These are phyloP conservation scores for Penicillium argentinense DNA, from an alignment of 495 filamentous ascomycete species.

Conservation along the genomic window DNA sequence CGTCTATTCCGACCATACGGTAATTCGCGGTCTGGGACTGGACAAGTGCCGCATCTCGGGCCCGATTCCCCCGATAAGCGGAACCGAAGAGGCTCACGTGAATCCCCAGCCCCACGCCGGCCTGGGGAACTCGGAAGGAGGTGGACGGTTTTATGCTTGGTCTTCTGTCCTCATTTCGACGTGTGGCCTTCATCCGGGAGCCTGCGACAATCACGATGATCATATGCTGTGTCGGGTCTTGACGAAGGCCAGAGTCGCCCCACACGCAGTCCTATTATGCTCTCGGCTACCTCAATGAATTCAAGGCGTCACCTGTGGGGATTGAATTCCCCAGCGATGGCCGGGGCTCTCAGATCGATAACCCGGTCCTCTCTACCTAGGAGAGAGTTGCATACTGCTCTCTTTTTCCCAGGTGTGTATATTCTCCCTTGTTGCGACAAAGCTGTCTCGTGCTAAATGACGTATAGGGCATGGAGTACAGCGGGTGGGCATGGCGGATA, in stretches of 20 bases:
- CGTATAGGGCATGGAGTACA: slow-evolving; percentile 87
- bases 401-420: slow-evolving; percentile 78
- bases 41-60: slow-evolving; percentile 3
- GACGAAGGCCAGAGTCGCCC: slow-evolving; percentile 16
- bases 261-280: slow-evolving; percentile 19
- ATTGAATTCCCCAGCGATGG: slow-evolving; percentile 1
- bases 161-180: background rate
- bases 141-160: slow-evolving; percentile 6
- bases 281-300: slow-evolving; percentile 8
- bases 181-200: background rate
- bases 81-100: slow-evolving; percentile 19
- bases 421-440: background rate
- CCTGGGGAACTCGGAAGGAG: background rate
- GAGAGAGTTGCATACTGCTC: slow-evolving; percentile 61
- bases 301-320: background rate
- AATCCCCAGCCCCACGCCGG: slow-evolving; percentile 17
- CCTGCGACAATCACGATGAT: slow-evolving; percentile 14
- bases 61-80: slow-evolving; percentile 15
- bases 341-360: background rate
- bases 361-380: slow-evolving; percentile 6
- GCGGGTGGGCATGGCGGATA: slow-evolving; percentile 82
- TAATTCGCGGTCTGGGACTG: background rate
- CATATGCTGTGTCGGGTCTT: slow-evolving; percentile 13
- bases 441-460: background rate
- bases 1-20: background rate